Base-by-base conservation (phyloP, 495 filamentous ascomycete genomes). In the Lepidopterella palustris region DNA sequence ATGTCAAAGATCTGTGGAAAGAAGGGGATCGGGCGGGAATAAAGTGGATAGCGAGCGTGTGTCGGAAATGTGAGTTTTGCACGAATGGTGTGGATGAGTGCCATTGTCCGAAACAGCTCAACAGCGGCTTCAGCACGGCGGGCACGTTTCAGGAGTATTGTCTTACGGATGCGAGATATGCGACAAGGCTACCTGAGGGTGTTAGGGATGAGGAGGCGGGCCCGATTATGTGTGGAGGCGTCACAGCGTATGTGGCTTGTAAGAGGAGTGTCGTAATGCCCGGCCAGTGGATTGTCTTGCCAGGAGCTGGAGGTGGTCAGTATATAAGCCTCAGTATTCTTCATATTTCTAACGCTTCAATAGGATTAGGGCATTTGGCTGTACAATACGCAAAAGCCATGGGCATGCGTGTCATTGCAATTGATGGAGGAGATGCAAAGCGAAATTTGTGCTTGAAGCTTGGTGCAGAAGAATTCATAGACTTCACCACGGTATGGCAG, bases 401-500 rank as follows among this genome's bases (percentile, higher is more conserved):
- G 73, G 74, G 74, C 29, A 67, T 73, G 60, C 60, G 73, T 8
- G 62, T 71, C 21, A 68, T 75, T 21, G 72, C 70, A 15, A 53
- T 76, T 23, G 74, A 76, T 58, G 67, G 63, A 18, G 74, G 74
- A 10, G 66, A 62, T 18, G 70, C 73, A 40, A 75, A 73, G 60
- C 49, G 60, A 15, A 48, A 65, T 9, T 57, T 72, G 1, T 73
- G 71, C 55, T 45, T 64, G 21, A 65, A 63, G 48, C 68, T 72
- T 35, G 72, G 73, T 6, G 72, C 72, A 0, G 74, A 77, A 54
- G 21, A 67, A 39, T 77, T 68, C 61, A 63, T 77, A 45, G 74
- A 77, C 61, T 71, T 74, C 58, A 67, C 62, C 15, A 42, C 55
- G n/a, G n/a, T n/a, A n/a, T n/a, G n/a, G n/a, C n/a, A n/a, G n/a